Evolutionary conservation across 768 basidiomycete genomes (phyloP).

Genomic region (Ramaria rubella): DNA sequence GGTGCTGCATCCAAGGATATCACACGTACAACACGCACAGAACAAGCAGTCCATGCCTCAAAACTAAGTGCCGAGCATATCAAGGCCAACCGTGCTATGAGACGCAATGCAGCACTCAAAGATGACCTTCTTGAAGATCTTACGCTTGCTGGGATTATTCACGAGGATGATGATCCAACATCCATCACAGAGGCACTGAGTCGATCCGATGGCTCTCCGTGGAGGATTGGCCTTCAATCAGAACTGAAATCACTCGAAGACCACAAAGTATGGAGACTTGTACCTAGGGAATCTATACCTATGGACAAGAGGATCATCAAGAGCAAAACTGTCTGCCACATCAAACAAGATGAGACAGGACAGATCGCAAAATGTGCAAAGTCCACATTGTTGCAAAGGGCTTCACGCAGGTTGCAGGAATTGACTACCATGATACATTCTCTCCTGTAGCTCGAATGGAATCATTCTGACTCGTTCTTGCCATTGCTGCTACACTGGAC

Average conservation of each 20-base stretch:
- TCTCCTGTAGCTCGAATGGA: conserved; percentile 10
- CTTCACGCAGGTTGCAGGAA: no score
- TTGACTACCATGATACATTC: no score
- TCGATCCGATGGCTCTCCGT: conserved; percentile 14
- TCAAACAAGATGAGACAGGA: conserved; percentile 24
- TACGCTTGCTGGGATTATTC: conserved; percentile 15
- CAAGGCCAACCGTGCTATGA: background rate
- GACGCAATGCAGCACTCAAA: background rate
- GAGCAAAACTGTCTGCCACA: conserved; percentile 23
- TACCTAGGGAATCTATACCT: conserved; percentile 18
- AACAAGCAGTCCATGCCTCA: background rate
- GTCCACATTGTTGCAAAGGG: no score
- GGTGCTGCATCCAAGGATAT: background rate
- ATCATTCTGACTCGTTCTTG: conserved; percentile 9
- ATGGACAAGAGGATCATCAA: conserved; percentile 17
- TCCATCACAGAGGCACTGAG: conserved; percentile 18
- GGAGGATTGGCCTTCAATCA: conserved; percentile 16
- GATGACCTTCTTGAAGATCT: conserved; percentile 9
- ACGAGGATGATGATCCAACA: conserved; percentile 16
- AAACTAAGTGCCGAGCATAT: background rate
- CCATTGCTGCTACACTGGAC: conserved; percentile 15
- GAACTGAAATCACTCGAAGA: conserved; percentile 18
- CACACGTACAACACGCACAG: background rate
- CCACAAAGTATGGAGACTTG: conserved; percentile 16
- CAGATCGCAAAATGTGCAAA: no score